Conservation (phyloP, 208 protist genomes). For the Leptomonas pyrrhocoris region DNA sequence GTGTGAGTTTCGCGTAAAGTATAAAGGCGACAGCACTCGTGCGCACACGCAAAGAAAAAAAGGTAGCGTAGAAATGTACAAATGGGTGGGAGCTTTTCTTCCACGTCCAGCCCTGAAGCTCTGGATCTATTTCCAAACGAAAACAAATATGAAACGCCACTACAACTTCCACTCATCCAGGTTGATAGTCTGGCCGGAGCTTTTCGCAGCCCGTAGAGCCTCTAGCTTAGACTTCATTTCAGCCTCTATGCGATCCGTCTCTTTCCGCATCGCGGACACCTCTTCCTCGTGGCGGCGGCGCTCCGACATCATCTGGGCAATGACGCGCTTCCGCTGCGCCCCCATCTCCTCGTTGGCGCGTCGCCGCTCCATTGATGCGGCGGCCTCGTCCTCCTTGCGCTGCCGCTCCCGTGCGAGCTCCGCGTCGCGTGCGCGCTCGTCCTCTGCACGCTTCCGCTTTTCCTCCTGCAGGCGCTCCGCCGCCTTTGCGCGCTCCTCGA, state of each 20-base stretch:
- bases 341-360: slow-evolving; percentile 64
- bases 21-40: neutral
- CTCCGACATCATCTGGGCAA: slow-evolving; percentile 68
- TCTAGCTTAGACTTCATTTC: slow-evolving; percentile 91
- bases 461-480: slow-evolving; percentile 51
- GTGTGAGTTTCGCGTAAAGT: neutral
- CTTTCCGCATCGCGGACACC: slow-evolving; percentile 74
- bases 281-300: slow-evolving; percentile 70
- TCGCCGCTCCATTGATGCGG: slow-evolving; percentile 50
- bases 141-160: neutral
- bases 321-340: slow-evolving; percentile 62
- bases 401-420: slow-evolving; percentile 46
- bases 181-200: slow-evolving; percentile 77
- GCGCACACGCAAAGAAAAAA: slow-evolving; percentile 14
- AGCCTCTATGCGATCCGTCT: slow-evolving; percentile 86
- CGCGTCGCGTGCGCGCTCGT: slow-evolving; percentile 38
- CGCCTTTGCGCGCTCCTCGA: slow-evolving; percentile 39
- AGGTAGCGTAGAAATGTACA: neutral
- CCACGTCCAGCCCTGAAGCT: neutral
- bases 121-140: slow-evolving; percentile 5
- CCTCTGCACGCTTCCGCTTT: slow-evolving; percentile 37
- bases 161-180: slow-evolving; percentile 85
- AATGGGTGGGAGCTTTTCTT: neutral
- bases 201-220: slow-evolving; percentile 77
- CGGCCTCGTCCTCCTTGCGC: slow-evolving; percentile 42